Percentiles rank a stretch among this genome's conserved stretches.
Evolutionary conservation across 1,284 basidiomycete species (phyloP).

Genomic region (Ceratobasidium papillatum): DNA sequence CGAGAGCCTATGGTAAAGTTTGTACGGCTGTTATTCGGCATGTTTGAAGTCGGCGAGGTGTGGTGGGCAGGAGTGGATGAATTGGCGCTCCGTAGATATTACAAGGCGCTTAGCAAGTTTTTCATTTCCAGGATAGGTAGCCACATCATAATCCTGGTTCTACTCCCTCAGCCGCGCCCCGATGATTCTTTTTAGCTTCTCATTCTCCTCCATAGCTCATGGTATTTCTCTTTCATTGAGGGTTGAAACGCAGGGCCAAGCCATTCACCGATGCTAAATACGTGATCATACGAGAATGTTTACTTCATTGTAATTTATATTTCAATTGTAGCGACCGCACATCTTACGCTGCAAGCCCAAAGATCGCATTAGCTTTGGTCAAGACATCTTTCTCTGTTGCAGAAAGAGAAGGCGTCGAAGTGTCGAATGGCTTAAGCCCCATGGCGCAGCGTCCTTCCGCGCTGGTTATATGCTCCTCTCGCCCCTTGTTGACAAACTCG

Average conservation of each 20-base stretch:
- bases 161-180: neutral
- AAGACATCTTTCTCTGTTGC: conserved; percentile 37
- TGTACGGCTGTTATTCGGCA: conserved; percentile 43
- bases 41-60: neutral
- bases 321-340: neutral
- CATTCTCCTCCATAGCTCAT: too few species aligned
- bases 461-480: conserved; percentile 59
- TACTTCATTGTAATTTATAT: neutral
- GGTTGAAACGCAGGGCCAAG: too few species aligned
- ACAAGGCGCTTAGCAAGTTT: conserved; percentile 13
- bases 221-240: neutral
- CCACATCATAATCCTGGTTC: too few species aligned
- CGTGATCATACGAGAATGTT: too few species aligned
- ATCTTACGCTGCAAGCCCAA: conserved; percentile 28
- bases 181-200: too few species aligned
- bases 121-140: too few species aligned
- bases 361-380: conserved; percentile 39
- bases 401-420: conserved; percentile 16
- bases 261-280: too few species aligned
- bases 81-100: neutral
- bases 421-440: conserved; percentile 55
- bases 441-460: conserved; percentile 63
- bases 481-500: conserved; percentile 62
- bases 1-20: conserved; percentile 81
- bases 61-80: neutral